Percentiles rank a stretch among this genome's conserved stretches.
These are phyloP conservation scores for Dittrichia graveolens DNA, from an alignment of 129 eudicot genomes.

Conservation along the genomic window DNA sequence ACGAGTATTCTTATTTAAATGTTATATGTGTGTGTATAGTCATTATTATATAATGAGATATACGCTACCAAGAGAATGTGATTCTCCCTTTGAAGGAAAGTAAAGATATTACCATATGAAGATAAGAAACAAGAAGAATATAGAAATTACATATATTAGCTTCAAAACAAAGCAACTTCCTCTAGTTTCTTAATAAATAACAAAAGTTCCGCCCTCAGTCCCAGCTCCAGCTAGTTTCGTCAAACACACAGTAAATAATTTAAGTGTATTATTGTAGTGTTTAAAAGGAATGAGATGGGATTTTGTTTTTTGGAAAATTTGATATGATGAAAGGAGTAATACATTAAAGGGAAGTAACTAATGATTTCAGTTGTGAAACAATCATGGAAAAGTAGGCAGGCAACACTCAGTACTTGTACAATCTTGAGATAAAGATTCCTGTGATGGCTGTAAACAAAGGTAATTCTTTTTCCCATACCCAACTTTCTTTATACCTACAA, in stretches of 20 bases:
- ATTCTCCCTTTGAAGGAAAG: slow-evolving; percentile 44
- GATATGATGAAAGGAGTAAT: slow-evolving; percentile 40
- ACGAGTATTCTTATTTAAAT: background rate
- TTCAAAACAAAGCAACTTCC: slow-evolving; percentile 31
- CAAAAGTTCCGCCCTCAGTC: no score
- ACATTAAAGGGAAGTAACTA: slow-evolving; percentile 42
- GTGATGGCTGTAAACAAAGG: slow-evolving; percentile 38
- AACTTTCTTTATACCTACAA: slow-evolving; percentile 34
- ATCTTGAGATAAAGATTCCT: slow-evolving; percentile 47
- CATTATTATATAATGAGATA: slow-evolving; percentile 17
- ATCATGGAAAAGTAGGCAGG: slow-evolving; percentile 51
- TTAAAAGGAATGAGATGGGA: background rate
- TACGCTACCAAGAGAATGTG: slow-evolving; percentile 41
- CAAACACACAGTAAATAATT: no score
- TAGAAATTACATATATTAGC: slow-evolving; percentile 27
- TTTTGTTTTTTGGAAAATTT: background rate
- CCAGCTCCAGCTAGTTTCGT: no score
- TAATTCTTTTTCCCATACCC: slow-evolving; percentile 27
- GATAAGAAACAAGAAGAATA: slow-evolving; percentile 43
- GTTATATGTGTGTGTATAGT: background rate
- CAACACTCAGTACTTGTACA: slow-evolving; percentile 49
- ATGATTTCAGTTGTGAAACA: slow-evolving; percentile 51
- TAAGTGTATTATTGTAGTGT: background rate
- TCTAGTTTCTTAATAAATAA: background rate
- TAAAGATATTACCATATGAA: slow-evolving; percentile 32